A percentile compares a stretch with the other conserved stretches of the same genome.
These are phyloP conservation scores for Colletotrichum spaethianum DNA, from an alignment of 2,329 filamentous ascomycete species.

Conservation along the genomic window DNA sequence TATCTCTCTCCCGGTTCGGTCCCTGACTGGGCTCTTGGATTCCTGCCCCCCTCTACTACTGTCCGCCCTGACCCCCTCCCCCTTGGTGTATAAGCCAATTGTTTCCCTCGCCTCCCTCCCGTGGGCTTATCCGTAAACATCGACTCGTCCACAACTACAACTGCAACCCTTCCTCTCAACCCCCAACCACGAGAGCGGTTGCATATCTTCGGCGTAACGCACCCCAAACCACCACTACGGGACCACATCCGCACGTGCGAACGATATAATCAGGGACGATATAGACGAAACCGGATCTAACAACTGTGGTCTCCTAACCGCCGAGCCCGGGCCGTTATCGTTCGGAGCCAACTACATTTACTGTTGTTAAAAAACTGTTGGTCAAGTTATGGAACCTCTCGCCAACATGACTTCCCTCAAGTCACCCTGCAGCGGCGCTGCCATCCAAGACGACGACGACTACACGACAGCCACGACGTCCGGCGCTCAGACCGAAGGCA, in stretches of 20 bases:
- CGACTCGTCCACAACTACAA: slow-evolving; percentile 27
- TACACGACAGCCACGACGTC: slow-evolving; percentile 55
- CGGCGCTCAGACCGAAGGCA: slow-evolving; percentile 54
- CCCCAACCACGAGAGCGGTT: slow-evolving; percentile 9
- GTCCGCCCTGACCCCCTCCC: not conserved
- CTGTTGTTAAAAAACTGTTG: not conserved
- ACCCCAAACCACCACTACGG: slow-evolving; percentile 20
- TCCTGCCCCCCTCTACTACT: not conserved
- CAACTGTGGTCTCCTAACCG: not conserved
- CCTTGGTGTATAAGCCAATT: slow-evolving; percentile 37
- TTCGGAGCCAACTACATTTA: not conserved
- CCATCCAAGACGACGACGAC: slow-evolving; percentile 53
- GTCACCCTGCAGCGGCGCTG: slow-evolving; percentile 53
- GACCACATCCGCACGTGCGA: not conserved
- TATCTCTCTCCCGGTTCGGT: not conserved
- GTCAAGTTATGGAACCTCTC: slow-evolving; percentile 36
- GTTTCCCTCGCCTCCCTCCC: slow-evolving; percentile 37
- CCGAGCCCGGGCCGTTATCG: slow-evolving; percentile 26
- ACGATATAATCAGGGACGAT: slow-evolving; percentile 4
- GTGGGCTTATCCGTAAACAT: slow-evolving; percentile 32
- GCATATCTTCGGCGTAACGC: slow-evolving; percentile 26
- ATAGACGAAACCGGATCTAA: not conserved
- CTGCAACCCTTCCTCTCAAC: not conserved
- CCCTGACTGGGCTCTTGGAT: not conserved
- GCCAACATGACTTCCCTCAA: slow-evolving; percentile 55